Percentiles rank a stretch among this genome's conserved stretches.
Evolutionary conservation across 2,329 filamentous ascomycete genomes (phyloP).

Genomic region (Chaetomiaceae sp.): DNA sequence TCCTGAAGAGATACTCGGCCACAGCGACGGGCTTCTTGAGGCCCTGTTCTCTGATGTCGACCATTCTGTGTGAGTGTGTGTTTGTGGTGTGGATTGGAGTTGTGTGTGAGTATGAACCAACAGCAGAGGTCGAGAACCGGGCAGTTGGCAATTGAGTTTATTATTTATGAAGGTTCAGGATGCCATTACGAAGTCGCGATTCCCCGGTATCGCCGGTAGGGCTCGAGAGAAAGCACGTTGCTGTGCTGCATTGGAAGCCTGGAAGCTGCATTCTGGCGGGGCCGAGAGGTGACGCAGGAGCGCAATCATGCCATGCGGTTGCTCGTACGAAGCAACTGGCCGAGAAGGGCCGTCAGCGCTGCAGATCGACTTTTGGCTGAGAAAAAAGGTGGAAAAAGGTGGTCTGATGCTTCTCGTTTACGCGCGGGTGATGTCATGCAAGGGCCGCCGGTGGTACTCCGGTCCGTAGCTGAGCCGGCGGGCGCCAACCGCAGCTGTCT

Average conservation of each 20-base stretch:
- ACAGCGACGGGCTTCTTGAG: slow-evolving; percentile 48
- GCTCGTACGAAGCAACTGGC: background rate
- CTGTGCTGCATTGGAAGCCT: background rate
- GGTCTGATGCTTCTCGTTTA: slow-evolving; percentile 9
- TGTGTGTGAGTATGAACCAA: too few relatives aligned
- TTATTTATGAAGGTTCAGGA: background rate
- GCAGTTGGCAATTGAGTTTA: background rate
- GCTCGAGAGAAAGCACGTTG: slow-evolving; percentile 5
- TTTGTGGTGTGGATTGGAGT: background rate
- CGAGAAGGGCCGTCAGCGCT: background rate
- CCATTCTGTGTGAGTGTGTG: slow-evolving; percentile 22
- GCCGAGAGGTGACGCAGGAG: background rate
- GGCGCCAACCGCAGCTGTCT: too few relatives aligned
- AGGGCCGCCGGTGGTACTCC: background rate
- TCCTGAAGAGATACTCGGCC: slow-evolving; percentile 63
- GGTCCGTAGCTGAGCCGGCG: too few relatives aligned
- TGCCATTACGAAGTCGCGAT: background rate
- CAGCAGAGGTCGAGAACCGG: background rate
- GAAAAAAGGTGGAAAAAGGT: background rate
- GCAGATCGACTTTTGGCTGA: background rate
- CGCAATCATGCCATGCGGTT: too few relatives aligned
- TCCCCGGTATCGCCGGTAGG: background rate
- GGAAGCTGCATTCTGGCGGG: background rate
- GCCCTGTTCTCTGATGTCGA: slow-evolving; percentile 39
- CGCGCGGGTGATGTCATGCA: slow-evolving; percentile 21